These are phyloP conservation scores for Dimocarpus longan DNA, from an alignment of 345 rosid species.

Conservation along the genomic window DNA sequence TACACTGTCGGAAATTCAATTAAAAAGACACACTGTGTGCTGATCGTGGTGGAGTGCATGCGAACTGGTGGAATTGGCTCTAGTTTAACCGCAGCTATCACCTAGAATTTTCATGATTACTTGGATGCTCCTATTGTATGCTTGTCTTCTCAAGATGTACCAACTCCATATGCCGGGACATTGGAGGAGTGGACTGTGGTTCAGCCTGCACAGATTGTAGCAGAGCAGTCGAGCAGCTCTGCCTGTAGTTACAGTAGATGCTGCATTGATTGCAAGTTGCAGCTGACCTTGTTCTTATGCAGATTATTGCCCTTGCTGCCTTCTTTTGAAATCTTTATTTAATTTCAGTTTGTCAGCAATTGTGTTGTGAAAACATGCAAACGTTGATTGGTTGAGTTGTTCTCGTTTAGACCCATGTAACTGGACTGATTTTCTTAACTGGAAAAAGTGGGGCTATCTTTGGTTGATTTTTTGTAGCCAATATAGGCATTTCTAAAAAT, in stretches of 20 bases:
- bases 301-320: conserved; percentile 2
- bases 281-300: conserved; percentile 1
- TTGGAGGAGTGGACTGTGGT: conserved; percentile 84
- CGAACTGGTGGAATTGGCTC: conserved; percentile 96
- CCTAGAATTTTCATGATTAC: conserved; percentile 84
- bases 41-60: conserved; percentile 88
- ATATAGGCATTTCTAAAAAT: too few species aligned
- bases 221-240: conserved; percentile 90
- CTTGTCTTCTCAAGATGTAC: conserved; percentile 95
- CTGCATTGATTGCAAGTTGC: conserved; percentile 21
- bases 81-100: conserved; percentile 86
- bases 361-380: conserved; percentile 22
- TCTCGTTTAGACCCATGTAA: not conserved
- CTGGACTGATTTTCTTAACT: too few species aligned
- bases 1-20: too few species aligned
- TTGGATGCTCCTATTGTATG: conserved; percentile 93
- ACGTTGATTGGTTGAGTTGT: not conserved
- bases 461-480: too few species aligned
- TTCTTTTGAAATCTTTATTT: conserved; percentile 1
- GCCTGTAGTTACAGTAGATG: conserved; percentile 49
- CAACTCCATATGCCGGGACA: conserved; percentile 88
- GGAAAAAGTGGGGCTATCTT: too few species aligned
- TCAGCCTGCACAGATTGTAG: conserved; percentile 92
- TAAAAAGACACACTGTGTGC: not conserved
- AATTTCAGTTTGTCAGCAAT: conserved; percentile 15